A percentile compares a stretch with the other conserved stretches of the same genome.
Evolutionary conservation across 768 basidiomycete species (phyloP).

Genomic region (Mycena vitilis): DNA sequence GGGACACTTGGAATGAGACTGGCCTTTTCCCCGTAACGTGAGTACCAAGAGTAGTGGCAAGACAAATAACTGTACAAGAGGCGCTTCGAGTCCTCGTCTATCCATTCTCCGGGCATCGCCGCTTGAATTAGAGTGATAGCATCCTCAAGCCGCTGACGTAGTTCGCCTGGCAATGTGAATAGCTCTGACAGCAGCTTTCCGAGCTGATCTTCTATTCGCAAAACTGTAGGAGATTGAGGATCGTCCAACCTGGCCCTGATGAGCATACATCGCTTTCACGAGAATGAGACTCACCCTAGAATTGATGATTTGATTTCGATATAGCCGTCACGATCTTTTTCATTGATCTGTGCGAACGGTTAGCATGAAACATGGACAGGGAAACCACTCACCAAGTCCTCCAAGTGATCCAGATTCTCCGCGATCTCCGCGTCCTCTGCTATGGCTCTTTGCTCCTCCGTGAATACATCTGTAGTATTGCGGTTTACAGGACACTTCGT

Average conservation of each 20-base stretch:
- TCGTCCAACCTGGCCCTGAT: no score
- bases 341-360: background rate
- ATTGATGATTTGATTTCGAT: background rate
- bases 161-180: background rate
- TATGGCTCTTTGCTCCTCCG: background rate
- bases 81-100: background rate
- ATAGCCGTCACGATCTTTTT: background rate
- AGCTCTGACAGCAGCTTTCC: background rate
- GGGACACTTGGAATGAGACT: background rate
- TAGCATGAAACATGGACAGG: background rate
- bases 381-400: background rate
- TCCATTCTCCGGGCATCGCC: conserved; percentile 4
- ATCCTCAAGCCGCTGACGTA: background rate
- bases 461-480: background rate
- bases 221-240: no score
- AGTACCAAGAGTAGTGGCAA: background rate
- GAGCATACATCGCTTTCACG: no score
- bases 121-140: background rate
- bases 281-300: no score
- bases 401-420: background rate
- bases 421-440: background rate
- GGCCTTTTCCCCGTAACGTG: background rate
- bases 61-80: background rate
- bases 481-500: background rate
- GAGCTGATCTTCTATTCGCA: background rate